Base-by-base conservation (phyloP, 495 filamentous ascomycete genomes). In the Aspergillus ellipticus region DNA sequence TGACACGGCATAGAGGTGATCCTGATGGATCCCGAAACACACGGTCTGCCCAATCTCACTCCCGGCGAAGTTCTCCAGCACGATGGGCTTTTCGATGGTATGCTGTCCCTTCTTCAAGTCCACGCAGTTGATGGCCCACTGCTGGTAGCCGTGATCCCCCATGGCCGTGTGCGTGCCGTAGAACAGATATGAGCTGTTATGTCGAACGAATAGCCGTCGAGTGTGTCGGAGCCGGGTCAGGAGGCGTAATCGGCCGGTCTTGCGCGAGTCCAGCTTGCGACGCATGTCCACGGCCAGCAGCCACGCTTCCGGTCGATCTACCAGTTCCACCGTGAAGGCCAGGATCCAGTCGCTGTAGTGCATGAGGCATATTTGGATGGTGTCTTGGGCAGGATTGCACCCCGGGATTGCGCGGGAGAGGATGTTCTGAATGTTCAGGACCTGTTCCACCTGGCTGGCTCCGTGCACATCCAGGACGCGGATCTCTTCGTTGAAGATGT, bases 1-100 rank as follows among this genome's bases (percentile, higher is more conserved):
- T 2, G 88, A 89, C 5, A 92, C 72, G 0, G 79, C 85, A 60
- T 92, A 92, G 26, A 94, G 84, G 61, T 83, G 76, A n/a, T 76
- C 80, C 22, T 84, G 72, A 57, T 85, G 73, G 35, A 92, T 82
- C 55, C 88, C 84, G 64, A 94, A 94, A 58, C 84, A 87, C 20
- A 89, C 72, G 1, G 81, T 86, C 42, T 81, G 80, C 7, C 84
- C 84, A 37, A 92, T 77, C 49, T 91, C 88, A 24, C 72, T 74
- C 0, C 85, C 85, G 10, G 81, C 79, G 55, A 87, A 72, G 6
- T 79, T 72, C 4, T 74, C 62, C 4, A 87, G 66, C 42, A 80
- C 69, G 21, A 85, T 37, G 17, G 64, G 61, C 19, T 72, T 69
- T 19, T 59, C 55, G 10, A 53, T 57, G 2, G 54, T 28, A 43